Evolutionary conservation across 1,284 basidiomycete genomes (phyloP).

Genomic region (Malassezia sympodialis): DNA sequence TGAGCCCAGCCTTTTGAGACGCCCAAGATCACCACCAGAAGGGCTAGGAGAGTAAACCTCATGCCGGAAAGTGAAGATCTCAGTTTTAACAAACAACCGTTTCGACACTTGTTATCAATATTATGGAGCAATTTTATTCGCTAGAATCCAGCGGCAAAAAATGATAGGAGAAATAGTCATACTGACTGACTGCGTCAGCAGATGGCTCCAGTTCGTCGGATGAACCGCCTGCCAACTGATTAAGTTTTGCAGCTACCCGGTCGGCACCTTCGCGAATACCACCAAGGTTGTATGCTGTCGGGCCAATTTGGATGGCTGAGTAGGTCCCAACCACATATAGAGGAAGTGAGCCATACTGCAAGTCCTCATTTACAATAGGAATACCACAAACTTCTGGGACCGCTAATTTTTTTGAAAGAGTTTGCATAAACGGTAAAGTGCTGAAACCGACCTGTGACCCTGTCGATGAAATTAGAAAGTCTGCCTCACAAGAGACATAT

Average conservation of each 20-base stretch:
- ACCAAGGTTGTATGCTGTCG: slow-evolving; percentile 46
- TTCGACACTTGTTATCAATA: background rate
- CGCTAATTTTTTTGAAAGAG: slow-evolving; percentile 23
- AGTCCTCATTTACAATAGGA: slow-evolving; percentile 41
- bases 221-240: slow-evolving; percentile 9
- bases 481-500: slow-evolving; percentile 5
- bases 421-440: slow-evolving; percentile 31
- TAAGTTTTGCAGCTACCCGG: slow-evolving; percentile 38
- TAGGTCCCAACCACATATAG: slow-evolving; percentile 47
- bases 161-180: slow-evolving; percentile 5
- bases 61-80: background rate
- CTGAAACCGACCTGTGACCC: slow-evolving; percentile 32
- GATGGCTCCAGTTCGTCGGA: background rate
- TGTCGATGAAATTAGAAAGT: slow-evolving; percentile 43
- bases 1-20: background rate
- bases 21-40: background rate
- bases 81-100: background rate
- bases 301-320: slow-evolving; percentile 42
- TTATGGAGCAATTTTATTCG: background rate
- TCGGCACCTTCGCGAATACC: slow-evolving; percentile 49
- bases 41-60: background rate
- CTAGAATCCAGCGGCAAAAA: background rate
- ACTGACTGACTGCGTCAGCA: background rate
- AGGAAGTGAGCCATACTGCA: slow-evolving; percentile 40
- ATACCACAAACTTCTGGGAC: slow-evolving; percentile 38